Percentiles rank a stretch among this genome's conserved stretches.
phyloP scores from a whole-genome alignment of 2,329 filamentous ascomycete genomes.

The Penicillium sp. region DNA sequence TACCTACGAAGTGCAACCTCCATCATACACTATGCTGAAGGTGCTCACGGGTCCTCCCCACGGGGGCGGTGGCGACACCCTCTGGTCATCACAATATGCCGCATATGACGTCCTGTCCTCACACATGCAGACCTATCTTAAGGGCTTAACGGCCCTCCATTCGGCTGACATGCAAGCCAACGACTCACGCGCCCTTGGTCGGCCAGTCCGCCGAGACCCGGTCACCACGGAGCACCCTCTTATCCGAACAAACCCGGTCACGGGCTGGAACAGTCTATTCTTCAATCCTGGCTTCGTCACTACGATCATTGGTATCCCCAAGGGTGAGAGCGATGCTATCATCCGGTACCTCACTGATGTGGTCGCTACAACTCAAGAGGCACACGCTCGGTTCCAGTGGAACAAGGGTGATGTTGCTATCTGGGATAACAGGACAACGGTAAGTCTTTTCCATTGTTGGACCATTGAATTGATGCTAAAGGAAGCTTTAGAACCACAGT shows the following conservation, averaged over 20 bases:
- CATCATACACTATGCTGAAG: constrained; percentile 59
- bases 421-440: constrained; percentile 65
- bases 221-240: constrained; percentile 59
- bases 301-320: constrained; percentile 59
- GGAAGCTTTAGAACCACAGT: constrained; percentile 48
- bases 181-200: constrained; percentile 51
- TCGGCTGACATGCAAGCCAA: constrained; percentile 57
- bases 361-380: constrained; percentile 62
- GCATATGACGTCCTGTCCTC: constrained; percentile 58
- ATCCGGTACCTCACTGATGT: constrained; percentile 56
- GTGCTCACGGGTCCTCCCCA: constrained; percentile 54
- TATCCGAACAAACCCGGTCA: constrained; percentile 61
- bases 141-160: constrained; percentile 57
- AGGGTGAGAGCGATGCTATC: constrained; percentile 56
- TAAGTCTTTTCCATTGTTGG: constrained; percentile 30
- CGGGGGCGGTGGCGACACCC: constrained; percentile 58
- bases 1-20: constrained; percentile 59
- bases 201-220: constrained; percentile 53
- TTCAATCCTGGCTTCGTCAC: constrained; percentile 61
- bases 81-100: constrained; percentile 60
- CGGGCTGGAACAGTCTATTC: constrained; percentile 62
- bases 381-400: constrained; percentile 69
- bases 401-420: constrained; percentile 64
- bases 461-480: constrained; percentile 1
- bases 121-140: constrained; percentile 59